A percentile compares a stretch with the other conserved stretches of the same genome.
phyloP scores from a whole-genome alignment of 2,329 filamentous ascomycete genomes.

The Sporothrix sp. region DNA sequence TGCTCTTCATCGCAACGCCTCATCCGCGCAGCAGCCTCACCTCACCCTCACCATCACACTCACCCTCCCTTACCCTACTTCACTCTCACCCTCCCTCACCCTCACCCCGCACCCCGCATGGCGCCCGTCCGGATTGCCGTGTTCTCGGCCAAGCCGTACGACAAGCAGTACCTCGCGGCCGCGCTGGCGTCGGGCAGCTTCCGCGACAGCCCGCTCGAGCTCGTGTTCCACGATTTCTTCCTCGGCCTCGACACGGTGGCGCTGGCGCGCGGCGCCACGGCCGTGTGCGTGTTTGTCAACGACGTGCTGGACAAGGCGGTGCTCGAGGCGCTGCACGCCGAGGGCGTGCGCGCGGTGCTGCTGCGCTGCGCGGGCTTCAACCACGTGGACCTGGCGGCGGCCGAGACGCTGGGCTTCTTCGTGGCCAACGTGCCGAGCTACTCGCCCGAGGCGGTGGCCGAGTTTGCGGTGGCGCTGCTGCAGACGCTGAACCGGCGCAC shows the following conservation, averaged over 20 bases:
- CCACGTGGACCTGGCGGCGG: slow-evolving; percentile 51
- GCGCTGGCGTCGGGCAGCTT: slow-evolving; percentile 25
- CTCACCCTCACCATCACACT: neutral
- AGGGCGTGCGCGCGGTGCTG: slow-evolving; percentile 48
- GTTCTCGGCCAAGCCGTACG: slow-evolving; percentile 56
- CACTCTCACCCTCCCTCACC: neutral
- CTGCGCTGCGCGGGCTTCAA: slow-evolving; percentile 61
- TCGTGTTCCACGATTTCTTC: slow-evolving; percentile 49
- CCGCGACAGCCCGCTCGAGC: slow-evolving; percentile 29
- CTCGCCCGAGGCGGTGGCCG: slow-evolving; percentile 59
- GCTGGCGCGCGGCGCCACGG: slow-evolving; percentile 42
- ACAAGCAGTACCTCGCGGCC: slow-evolving; percentile 43
- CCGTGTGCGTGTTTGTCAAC: slow-evolving; percentile 61
- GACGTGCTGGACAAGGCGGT: slow-evolving; percentile 45
- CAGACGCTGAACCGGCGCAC: slow-evolving; percentile 59
- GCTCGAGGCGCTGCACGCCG: slow-evolving; percentile 37
- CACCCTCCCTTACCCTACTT: neutral
- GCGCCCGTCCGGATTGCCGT: slow-evolving; percentile 47
- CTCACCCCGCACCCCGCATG: neutral
- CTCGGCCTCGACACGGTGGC: slow-evolving; percentile 46
- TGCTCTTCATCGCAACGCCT: too few species aligned
- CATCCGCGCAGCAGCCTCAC: too few species aligned
- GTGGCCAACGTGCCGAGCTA: slow-evolving; percentile 60
- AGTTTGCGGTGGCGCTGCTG: slow-evolving; percentile 58
- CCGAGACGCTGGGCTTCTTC: slow-evolving; percentile 44